Conservation (phyloP, 768 basidiomycete species). For the Lactifluus hygrophoroides region DNA sequence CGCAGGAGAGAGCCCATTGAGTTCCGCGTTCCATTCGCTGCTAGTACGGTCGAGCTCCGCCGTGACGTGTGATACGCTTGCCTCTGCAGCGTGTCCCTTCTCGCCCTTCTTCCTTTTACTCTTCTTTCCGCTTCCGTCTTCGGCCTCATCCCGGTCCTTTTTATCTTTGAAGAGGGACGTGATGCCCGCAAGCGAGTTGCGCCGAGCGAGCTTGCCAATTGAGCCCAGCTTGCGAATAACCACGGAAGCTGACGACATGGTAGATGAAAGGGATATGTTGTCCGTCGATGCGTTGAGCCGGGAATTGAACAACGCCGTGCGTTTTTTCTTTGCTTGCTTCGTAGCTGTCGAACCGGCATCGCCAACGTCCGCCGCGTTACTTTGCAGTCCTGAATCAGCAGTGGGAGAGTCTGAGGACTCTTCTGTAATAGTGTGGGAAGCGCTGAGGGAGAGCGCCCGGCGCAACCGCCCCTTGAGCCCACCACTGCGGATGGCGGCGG, state of each 20-base stretch:
- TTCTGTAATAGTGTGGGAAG: slow-evolving; percentile 47
- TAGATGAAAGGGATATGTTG: slow-evolving; percentile 91
- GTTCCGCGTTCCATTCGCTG: slow-evolving; percentile 42
- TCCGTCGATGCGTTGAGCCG: slow-evolving; percentile 84
- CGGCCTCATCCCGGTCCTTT: slow-evolving; percentile 39
- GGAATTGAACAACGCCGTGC: slow-evolving; percentile 73
- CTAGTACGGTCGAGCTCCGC: slow-evolving; percentile 77
- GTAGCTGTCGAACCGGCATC: slow-evolving; percentile 26
- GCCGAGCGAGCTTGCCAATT: slow-evolving; percentile 79
- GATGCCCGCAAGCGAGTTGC: slow-evolving; percentile 86
- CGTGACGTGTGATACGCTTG: slow-evolving; percentile 72
- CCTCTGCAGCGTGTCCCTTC: slow-evolving; percentile 57
- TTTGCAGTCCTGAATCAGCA: slow-evolving; percentile 19
- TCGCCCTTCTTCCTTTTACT: slow-evolving; percentile 42
- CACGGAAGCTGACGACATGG: slow-evolving; percentile 89
- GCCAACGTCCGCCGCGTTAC: slow-evolving; percentile 25
- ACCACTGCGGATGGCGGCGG: slow-evolving; percentile 42
- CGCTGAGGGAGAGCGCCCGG: slow-evolving; percentile 62
- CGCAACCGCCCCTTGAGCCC: slow-evolving; percentile 75
- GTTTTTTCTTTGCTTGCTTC: slow-evolving; percentile 52
- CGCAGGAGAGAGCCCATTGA: slow-evolving; percentile 81
- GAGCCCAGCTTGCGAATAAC: slow-evolving; percentile 94
- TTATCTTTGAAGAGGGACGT: slow-evolving; percentile 92
- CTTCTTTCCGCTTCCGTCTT: slow-evolving; percentile 34
- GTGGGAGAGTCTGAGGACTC: slow-evolving; percentile 36